Evolutionary conservation across 2,329 filamentous ascomycete genomes (phyloP).

Genomic region (Exophiala bonariae): DNA sequence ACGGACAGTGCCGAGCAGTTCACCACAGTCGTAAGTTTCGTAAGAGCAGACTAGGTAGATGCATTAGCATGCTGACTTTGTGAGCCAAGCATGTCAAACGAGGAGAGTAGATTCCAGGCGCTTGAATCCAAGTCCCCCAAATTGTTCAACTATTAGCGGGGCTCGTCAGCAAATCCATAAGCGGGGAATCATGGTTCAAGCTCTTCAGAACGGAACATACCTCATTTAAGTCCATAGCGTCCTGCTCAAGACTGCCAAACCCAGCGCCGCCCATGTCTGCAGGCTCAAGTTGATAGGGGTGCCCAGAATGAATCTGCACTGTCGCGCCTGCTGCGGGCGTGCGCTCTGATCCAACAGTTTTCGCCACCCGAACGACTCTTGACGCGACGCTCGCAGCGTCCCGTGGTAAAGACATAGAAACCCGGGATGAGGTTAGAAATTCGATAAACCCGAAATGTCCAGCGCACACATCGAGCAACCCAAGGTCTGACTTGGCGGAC

Average conservation of each 20-base stretch:
- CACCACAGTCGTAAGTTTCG: too few relatives aligned
- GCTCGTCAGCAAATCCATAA: background rate
- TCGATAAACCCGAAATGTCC: slow-evolving; percentile 16
- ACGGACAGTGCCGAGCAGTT: too few relatives aligned
- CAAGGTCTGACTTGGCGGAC: slow-evolving; percentile 7
- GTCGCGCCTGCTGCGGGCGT: background rate
- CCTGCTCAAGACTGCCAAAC: background rate
- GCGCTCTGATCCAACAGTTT: background rate
- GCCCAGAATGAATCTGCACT: background rate
- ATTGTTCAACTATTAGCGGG: background rate
- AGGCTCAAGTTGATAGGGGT: background rate
- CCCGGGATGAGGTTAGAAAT: slow-evolving; percentile 4
- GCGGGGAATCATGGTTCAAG: background rate
- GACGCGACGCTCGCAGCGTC: slow-evolving; percentile 7
- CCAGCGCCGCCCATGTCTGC: background rate
- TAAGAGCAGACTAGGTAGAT: too few relatives aligned
- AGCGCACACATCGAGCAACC: slow-evolving; percentile 10
- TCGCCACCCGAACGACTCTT: slow-evolving; percentile 1
- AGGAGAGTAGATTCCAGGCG: background rate
- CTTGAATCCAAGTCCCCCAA: background rate
- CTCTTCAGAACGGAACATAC: background rate
- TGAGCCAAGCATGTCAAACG: background rate
- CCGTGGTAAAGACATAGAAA: slow-evolving; percentile 9
- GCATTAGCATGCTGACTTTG: too few relatives aligned
- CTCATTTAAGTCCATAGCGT: background rate